A percentile compares a stretch with the other conserved stretches of the same genome.
Evolutionary conservation across 148 eudicot species (phyloP).

Genomic region (Gaultheria prostrata): DNA sequence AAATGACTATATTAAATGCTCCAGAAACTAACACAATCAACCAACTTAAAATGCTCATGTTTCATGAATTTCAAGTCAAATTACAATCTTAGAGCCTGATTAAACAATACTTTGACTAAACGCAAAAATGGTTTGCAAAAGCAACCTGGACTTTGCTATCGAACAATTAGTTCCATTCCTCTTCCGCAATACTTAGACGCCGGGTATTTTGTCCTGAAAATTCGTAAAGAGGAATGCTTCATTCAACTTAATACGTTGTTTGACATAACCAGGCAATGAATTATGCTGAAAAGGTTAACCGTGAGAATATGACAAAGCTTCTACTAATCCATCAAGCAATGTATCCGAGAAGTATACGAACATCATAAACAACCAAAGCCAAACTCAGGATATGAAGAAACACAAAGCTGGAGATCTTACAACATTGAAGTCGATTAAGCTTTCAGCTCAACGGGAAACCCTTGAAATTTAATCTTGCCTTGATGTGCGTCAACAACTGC

Average conservation of each 20-base stretch:
- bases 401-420: not conserved
- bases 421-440: not conserved
- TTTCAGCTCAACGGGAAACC: conserved; percentile 4
- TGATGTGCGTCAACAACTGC: conserved; percentile 13
- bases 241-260: not conserved
- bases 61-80: not conserved
- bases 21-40: not conserved
- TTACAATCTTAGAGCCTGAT: not conserved
- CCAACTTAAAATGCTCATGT: not conserved
- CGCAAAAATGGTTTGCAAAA: not conserved
- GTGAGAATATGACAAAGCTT: not conserved
- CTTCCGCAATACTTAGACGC: not conserved
- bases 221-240: not conserved
- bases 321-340: not conserved
- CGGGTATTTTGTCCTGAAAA: not conserved
- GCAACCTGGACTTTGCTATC: not conserved
- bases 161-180: not conserved
- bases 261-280: not conserved
- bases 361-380: not conserved
- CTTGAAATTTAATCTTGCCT: conserved; percentile 13
- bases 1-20: not conserved
- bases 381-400: not conserved
- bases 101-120: not conserved
- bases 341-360: not conserved
- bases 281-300: not conserved